phyloP scores from a whole-genome alignment of 116 monocot genomes.

The Papilionanthe hybrid region DNA sequence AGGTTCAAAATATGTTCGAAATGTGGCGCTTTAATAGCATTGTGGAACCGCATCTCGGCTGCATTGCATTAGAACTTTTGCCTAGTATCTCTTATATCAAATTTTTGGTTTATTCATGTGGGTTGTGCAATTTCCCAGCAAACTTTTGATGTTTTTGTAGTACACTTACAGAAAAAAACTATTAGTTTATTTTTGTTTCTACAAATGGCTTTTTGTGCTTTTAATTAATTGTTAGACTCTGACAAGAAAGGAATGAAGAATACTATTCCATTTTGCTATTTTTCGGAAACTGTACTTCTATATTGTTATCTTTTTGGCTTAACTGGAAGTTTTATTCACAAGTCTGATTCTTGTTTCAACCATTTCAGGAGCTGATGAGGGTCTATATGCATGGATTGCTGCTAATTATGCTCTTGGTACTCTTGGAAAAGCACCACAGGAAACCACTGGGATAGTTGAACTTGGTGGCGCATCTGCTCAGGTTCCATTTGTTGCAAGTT shows the following conservation, averaged over 20 bases:
- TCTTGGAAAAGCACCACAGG: constrained; percentile 26
- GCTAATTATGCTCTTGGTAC: constrained; percentile 41
- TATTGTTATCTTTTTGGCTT: neutral
- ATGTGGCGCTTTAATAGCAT: neutral
- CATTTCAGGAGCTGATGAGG: constrained; percentile 33
- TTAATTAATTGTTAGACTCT: neutral
- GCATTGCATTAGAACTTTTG: neutral
- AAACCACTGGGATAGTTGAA: constrained; percentile 33
- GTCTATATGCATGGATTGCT: constrained; percentile 39
- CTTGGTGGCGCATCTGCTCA: constrained; percentile 47
- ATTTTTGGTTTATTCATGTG: neutral
- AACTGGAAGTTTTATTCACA: neutral
- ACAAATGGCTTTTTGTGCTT: neutral
- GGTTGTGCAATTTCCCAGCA: neutral
- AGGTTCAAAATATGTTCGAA: neutral
- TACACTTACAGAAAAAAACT: neutral
- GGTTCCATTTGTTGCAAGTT: constrained; percentile 18
- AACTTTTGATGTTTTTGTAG: neutral
- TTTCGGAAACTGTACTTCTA: neutral
- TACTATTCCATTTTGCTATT: neutral
- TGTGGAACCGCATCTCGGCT: neutral
- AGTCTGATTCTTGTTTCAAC: neutral
- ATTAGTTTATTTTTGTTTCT: neutral
- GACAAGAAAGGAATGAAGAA: neutral
- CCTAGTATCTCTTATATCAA: neutral